phyloP scores from a whole-genome alignment of 768 basidiomycete genomes.

The Zangia roseola region DNA sequence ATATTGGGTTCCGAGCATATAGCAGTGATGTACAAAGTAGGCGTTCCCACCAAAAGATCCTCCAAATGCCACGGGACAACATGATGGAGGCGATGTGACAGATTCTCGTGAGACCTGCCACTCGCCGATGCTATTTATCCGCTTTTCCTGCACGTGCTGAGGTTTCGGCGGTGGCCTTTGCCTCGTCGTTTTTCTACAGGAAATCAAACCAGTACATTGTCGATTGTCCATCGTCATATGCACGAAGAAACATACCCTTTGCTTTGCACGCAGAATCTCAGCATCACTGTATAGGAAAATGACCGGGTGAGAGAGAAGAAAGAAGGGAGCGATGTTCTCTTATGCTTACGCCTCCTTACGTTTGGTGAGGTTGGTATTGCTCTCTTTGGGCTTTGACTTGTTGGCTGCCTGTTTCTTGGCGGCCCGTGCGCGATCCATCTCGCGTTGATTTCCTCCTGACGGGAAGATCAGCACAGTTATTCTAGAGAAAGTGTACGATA shows the following conservation, averaged over 20 bases:
- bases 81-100: conserved; percentile 6
- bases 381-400: conserved; percentile 71
- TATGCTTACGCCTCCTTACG: conserved; percentile 72
- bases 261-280: conserved; percentile 70
- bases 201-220: conserved; percentile 7
- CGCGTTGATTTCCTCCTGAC: conserved; percentile 81
- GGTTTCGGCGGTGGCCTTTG: conserved; percentile 36
- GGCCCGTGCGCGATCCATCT: conserved; percentile 68
- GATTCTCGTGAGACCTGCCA: conserved; percentile 19
- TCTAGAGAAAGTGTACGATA: neutral
- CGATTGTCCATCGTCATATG: conserved; percentile 3
- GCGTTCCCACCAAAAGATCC: conserved; percentile 16
- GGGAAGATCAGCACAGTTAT: conserved; percentile 8
- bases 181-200: conserved; percentile 55
- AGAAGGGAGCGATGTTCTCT: conserved; percentile 8
- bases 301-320: conserved; percentile 25
- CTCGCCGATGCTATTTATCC: conserved; percentile 37
- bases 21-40: conserved; percentile 10
- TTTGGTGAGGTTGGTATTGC: conserved; percentile 56
- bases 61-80: neutral
- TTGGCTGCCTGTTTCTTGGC: conserved; percentile 64
- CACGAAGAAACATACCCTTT: conserved; percentile 56
- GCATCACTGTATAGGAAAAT: conserved; percentile 57
- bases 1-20: conserved; percentile 15
- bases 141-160: conserved; percentile 12